Percentiles rank a stretch among this genome's conserved stretches.
Evolutionary conservation across 306 rosid genomes (phyloP).

Genomic region (Cucurbita maxima): DNA sequence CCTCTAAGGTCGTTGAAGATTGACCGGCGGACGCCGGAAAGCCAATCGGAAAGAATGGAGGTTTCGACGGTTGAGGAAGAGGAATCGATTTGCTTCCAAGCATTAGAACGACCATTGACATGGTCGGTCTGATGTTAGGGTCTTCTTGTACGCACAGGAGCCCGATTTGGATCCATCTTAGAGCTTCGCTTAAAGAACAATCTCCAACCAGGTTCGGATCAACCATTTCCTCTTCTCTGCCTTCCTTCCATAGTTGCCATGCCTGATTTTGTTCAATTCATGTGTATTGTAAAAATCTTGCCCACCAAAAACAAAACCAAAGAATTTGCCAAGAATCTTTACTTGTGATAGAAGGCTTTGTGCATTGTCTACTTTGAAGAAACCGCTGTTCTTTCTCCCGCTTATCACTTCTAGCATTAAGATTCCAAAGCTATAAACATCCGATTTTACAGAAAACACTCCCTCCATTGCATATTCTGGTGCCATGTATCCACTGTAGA

Average conservation of each 20-base stretch:
- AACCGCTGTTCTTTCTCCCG: slow-evolving; percentile 33
- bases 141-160: slow-evolving; percentile 34
- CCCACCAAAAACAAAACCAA: background rate
- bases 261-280: slow-evolving; percentile 8
- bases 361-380: slow-evolving; percentile 10
- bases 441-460: slow-evolving; percentile 21
- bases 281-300: background rate
- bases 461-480: slow-evolving; percentile 31
- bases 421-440: slow-evolving; percentile 40
- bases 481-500: slow-evolving; percentile 34
- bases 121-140: slow-evolving; percentile 34
- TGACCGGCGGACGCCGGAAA: background rate
- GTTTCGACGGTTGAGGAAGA: slow-evolving; percentile 1
- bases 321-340: background rate
- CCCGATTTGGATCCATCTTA: slow-evolving; percentile 30
- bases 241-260: slow-evolving; percentile 20
- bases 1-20: background rate
- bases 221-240: slow-evolving; percentile 13
- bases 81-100: slow-evolving; percentile 13
- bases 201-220: slow-evolving; percentile 13
- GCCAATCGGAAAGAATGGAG: background rate
- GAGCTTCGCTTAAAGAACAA: background rate
- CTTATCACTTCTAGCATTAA: slow-evolving; percentile 32
- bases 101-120: slow-evolving; percentile 33
- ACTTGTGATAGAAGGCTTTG: slow-evolving; percentile 40